phyloP scores from a whole-genome alignment of 2,329 filamentous ascomycete species.

The Trichoderma hamatum region DNA sequence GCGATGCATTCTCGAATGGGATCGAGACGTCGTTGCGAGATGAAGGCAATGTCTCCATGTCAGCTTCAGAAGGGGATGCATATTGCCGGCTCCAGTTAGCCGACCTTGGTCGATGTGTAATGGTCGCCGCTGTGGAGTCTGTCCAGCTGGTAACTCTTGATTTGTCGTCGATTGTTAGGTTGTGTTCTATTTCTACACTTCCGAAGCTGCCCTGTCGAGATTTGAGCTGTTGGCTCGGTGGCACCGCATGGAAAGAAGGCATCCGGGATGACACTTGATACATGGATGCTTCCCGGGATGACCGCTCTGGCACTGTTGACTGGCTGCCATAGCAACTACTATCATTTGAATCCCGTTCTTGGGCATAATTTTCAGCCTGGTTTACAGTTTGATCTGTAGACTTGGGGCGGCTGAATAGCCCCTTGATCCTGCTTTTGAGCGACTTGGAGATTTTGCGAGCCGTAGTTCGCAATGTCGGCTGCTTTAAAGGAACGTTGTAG shows the following conservation, averaged over 20 bases:
- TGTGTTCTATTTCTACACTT: slow-evolving; percentile 48
- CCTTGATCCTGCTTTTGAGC: slow-evolving; percentile 63
- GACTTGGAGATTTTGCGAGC: slow-evolving; percentile 65
- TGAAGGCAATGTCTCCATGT: slow-evolving; percentile 42
- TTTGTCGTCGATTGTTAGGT: slow-evolving; percentile 51
- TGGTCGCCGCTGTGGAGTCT: slow-evolving; percentile 62
- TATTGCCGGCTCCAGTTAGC: slow-evolving; percentile 57
- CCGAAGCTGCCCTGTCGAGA: slow-evolving; percentile 60
- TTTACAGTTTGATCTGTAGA: slow-evolving; percentile 28
- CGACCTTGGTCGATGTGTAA: slow-evolving; percentile 46
- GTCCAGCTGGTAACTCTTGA: slow-evolving; percentile 76
- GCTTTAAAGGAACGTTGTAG: slow-evolving; percentile 31
- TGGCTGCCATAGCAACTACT: slow-evolving; percentile 41
- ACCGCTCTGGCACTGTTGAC: slow-evolving; percentile 29
- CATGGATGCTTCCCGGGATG: slow-evolving; percentile 49
- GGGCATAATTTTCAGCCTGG: slow-evolving; percentile 8
- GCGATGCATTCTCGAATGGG: neutral
- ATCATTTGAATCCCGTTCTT: slow-evolving; percentile 33
- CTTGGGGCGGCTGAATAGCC: slow-evolving; percentile 39
- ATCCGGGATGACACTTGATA: slow-evolving; percentile 53
- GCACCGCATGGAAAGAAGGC: slow-evolving; percentile 53
- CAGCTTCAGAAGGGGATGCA: slow-evolving; percentile 66
- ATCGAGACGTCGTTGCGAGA: neutral
- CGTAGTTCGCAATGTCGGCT: slow-evolving; percentile 49
- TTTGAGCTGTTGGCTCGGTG: slow-evolving; percentile 50